Conservation (phyloP, 2,329 filamentous ascomycete genomes). For the Plectosphaerella plurivora region DNA sequence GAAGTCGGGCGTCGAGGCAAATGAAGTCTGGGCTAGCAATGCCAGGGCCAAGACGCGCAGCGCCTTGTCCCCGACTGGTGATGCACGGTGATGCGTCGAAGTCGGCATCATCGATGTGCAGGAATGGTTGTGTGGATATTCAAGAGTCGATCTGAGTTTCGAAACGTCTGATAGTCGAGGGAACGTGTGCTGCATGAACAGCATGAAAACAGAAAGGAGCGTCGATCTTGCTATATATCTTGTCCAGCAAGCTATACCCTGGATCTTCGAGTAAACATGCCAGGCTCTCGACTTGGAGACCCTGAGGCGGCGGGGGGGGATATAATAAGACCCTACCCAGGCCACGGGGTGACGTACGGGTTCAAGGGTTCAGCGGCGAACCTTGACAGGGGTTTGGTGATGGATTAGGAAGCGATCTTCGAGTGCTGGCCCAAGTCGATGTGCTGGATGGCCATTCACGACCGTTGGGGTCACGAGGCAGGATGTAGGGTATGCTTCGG, state of each 20-base stretch:
- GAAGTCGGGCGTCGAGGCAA: slow-evolving; percentile 5
- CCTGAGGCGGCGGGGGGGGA: neutral
- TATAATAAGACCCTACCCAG: neutral
- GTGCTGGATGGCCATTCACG: neutral
- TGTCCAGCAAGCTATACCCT: neutral
- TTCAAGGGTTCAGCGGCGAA: neutral
- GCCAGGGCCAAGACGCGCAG: neutral
- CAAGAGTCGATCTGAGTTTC: too few species aligned
- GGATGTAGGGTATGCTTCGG: neutral
- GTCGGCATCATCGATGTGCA: too few species aligned
- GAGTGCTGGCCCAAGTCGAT: neutral
- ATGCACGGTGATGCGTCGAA: too few species aligned
- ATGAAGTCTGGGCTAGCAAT: neutral
- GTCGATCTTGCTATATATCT: neutral
- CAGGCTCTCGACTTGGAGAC: neutral
- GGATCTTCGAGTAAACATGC: neutral
- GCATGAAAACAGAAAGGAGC: neutral
- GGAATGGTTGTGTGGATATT: too few species aligned
- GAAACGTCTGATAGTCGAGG: neutral
- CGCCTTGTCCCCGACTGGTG: neutral
- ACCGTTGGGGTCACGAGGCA: neutral
- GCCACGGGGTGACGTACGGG: neutral
- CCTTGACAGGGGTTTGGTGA: neutral
- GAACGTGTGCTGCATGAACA: neutral
- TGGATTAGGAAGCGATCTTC: neutral